These are phyloP conservation scores for Neurospora sp. DNA, from an alignment of 495 filamentous ascomycete genomes.

Conservation along the genomic window DNA sequence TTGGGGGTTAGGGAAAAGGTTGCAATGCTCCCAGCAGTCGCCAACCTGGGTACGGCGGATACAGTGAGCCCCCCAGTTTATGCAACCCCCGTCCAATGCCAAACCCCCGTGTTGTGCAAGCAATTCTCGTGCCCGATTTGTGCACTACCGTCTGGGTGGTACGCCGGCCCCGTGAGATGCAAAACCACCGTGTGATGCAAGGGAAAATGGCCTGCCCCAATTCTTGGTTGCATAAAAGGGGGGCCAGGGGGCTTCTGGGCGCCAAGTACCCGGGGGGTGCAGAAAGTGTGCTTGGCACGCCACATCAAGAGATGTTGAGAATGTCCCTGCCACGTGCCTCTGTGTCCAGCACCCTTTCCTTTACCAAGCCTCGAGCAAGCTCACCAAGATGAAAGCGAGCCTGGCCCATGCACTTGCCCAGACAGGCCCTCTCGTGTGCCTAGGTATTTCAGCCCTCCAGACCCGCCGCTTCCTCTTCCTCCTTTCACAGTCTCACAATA, in stretches of 20 bases:
- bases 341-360: not conserved
- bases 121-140: not conserved
- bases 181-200: not conserved
- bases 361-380: not conserved
- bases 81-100: not conserved
- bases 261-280: not conserved
- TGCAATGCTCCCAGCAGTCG: not conserved
- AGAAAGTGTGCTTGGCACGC: not conserved
- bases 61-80: not conserved
- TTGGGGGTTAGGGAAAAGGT: not conserved
- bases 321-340: not conserved
- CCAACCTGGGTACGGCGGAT: not conserved
- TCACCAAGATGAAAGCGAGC: no score
- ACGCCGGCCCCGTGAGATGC: not conserved
- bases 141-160: not conserved
- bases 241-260: not conserved
- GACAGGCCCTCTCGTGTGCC: not conserved
- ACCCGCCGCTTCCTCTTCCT: not conserved
- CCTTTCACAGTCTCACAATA: not conserved
- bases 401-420: not conserved
- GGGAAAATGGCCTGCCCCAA: not conserved
- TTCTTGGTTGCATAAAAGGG: not conserved
- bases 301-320: not conserved
- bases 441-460: not conserved
- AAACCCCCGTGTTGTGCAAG: not conserved